These are phyloP conservation scores for Mortierella sp. DNA, from an alignment of 371 early-diverging fungal species.

Conservation along the genomic window DNA sequence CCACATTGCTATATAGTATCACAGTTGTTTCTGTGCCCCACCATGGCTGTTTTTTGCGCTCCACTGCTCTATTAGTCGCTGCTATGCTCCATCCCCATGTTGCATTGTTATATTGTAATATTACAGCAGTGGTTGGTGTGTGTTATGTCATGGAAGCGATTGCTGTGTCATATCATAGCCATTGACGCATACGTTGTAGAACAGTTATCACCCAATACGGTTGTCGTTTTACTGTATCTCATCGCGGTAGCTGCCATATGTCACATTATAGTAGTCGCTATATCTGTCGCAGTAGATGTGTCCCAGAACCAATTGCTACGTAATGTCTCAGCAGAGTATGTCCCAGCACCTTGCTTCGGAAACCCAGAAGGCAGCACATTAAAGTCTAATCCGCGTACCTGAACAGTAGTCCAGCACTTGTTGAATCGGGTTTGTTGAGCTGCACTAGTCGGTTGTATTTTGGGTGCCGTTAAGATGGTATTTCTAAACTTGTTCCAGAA, in stretches of 20 bases:
- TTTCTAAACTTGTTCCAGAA: constrained; percentile 61
- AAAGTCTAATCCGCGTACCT: constrained; percentile 60
- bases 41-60: neutral
- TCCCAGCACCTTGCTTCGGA: neutral
- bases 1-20: neutral
- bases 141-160: no score
- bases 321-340: neutral
- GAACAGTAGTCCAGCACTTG: constrained; percentile 80
- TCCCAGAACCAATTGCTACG: no score
- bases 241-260: no score
- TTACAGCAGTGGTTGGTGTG: no score
- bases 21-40: neutral
- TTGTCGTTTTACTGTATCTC: no score
- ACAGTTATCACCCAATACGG: no score
- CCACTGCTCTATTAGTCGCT: neutral
- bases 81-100: neutral
- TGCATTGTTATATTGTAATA: no score
- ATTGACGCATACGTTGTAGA: no score
- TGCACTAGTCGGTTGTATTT: constrained; percentile 71
- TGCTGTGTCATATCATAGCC: no score
- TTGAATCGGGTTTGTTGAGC: constrained; percentile 81
- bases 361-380: neutral
- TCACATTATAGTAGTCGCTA: neutral
- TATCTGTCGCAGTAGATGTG: no score
- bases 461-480: constrained; percentile 74